These are phyloP conservation scores for Magnusiomyces paraingens DNA, from an alignment of 1,139 yeast species.

Conservation along the genomic window DNA sequence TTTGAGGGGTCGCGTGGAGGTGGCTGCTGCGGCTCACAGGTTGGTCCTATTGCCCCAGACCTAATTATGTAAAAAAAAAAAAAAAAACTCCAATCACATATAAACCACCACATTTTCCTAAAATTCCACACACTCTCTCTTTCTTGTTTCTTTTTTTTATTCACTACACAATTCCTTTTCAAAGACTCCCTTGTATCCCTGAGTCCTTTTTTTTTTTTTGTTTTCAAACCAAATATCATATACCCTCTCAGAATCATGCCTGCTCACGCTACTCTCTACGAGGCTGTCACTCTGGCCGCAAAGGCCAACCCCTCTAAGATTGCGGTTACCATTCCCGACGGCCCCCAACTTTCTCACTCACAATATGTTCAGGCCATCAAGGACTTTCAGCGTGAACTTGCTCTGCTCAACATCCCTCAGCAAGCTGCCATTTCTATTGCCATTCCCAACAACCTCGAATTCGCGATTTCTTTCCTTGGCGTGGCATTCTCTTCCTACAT, in stretches of 20 bases:
- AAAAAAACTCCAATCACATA: no score
- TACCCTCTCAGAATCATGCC: constrained; percentile 5
- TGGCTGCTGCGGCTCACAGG: no score
- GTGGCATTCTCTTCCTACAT: constrained; percentile 48
- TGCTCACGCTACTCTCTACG: constrained; percentile 19
- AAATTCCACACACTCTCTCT: no score
- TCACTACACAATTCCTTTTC: no score
- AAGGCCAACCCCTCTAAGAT: constrained; percentile 13
- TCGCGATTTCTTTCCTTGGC: constrained; percentile 48
- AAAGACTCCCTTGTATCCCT: no score
- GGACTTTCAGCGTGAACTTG: constrained; percentile 27
- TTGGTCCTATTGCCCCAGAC: no score
- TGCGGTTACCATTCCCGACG: constrained; percentile 26
- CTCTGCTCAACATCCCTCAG: constrained; percentile 26
- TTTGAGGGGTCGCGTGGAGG: no score
- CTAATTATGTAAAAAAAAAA: no score
- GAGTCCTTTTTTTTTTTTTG: neutral
- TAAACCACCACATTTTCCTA: no score
- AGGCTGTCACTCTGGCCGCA: constrained; percentile 16
- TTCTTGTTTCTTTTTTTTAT: no score
- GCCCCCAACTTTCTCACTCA: constrained; percentile 28
- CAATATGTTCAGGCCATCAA: constrained; percentile 24
- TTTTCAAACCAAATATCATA: neutral
- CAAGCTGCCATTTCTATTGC: constrained; percentile 53
- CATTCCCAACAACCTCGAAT: constrained; percentile 52